Evolutionary conservation across 768 basidiomycete genomes (phyloP), one percentile per base, ranked within the genome.

Genomic region (Pleurotus cornucopiae): DNA sequence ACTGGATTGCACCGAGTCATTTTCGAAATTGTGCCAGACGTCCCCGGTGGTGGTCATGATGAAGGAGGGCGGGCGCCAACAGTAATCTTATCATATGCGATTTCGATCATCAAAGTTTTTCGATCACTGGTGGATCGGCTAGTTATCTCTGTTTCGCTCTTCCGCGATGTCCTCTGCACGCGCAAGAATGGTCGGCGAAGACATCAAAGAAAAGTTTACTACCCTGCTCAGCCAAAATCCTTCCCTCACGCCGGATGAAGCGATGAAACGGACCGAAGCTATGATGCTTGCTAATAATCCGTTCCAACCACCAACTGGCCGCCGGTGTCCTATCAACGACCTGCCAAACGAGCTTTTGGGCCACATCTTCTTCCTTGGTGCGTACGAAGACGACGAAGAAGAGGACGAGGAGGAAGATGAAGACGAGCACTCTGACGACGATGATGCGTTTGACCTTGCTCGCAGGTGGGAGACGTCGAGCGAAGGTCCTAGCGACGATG

Each of bases 341-440:
- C 74, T 85, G 13, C 83, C 83, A 1, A 76, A 76, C 14, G 84
- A 85, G 61, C 69, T 86, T 21, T 74, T 86, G 5, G 79, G 76
- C 0, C 73, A 78, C 57, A 79, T 86, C 55, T 86, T 85, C 60
- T 66, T 73, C 9, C 59, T 77, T 7, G 84, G 84, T 4, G 68
- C 71, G 26, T 3, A 62, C 55, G 71, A 73, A 49, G 64, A 71
- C 37, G 68, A 68, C 14, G 73, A 79, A 44, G 66, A 68, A 37
- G 67, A 67, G 13, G 63, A 64, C 4, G 62, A 67, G 4, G 69
- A 62, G 0, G 67, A 69, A 3, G 72, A 23, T 52, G 67, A 68
- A 13, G 62, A 62, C n/a, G 67, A 63, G n/a, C 67, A 71, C n/a
- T 69, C 62, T 11, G 67, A 69, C 3, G 69, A 67, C 5, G 66